Conservation (phyloP, 768 basidiomycete genomes). For the Termitomyces sp. region DNA sequence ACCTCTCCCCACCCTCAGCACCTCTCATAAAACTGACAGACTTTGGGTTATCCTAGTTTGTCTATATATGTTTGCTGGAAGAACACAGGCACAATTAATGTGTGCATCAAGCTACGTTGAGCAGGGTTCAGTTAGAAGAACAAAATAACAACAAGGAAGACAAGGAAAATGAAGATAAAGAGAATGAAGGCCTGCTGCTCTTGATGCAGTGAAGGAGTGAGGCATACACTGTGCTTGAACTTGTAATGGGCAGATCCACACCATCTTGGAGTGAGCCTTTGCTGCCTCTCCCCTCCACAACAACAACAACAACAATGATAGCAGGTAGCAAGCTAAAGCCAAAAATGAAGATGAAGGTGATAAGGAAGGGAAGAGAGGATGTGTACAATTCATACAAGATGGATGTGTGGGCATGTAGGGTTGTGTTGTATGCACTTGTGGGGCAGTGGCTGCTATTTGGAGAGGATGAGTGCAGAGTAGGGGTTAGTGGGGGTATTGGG, state of each 20-base stretch:
- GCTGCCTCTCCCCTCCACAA: not conserved
- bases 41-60: slow-evolving; percentile 85
- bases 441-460: slow-evolving; percentile 74
- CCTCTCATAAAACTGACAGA: slow-evolving; percentile 82
- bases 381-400: slow-evolving; percentile 82
- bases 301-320: not conserved
- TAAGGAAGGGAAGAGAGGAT: slow-evolving; percentile 23
- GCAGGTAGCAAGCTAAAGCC: not conserved
- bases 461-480: slow-evolving; percentile 34
- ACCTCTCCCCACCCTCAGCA: slow-evolving; percentile 33
- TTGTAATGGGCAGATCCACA: slow-evolving; percentile 45
- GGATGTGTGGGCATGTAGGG: slow-evolving; percentile 87
- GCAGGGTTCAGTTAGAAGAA: not conserved
- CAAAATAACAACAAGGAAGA: slow-evolving; percentile 13
- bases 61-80: slow-evolving; percentile 44
- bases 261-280: not conserved
- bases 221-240: slow-evolving; percentile 80
- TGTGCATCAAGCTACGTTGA: not conserved
- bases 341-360: not conserved
- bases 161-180: slow-evolving; percentile 15
- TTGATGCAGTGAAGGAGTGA: slow-evolving; percentile 85
- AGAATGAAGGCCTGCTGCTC: slow-evolving; percentile 42
- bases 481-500: slow-evolving; percentile 22
- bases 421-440: slow-evolving; percentile 78
- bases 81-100: slow-evolving; percentile 8